These are phyloP conservation scores for Aspergillus texensis DNA, from an alignment of 2,329 filamentous ascomycete species.

Conservation along the genomic window DNA sequence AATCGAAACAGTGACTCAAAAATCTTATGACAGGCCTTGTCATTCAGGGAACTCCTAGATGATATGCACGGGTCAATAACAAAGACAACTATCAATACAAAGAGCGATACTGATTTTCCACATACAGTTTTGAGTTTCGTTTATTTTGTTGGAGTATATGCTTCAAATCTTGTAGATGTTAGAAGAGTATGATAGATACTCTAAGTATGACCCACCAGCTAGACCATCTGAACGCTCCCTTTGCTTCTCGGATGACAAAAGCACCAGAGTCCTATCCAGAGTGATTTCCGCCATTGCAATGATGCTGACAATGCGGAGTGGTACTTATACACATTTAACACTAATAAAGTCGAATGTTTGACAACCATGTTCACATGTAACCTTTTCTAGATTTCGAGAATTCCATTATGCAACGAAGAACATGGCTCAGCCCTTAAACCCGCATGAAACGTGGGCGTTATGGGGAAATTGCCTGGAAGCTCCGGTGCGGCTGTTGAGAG, in stretches of 20 bases:
- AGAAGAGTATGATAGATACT: constrained; percentile 13
- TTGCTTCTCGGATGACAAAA: constrained; percentile 46
- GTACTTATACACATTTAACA: neutral
- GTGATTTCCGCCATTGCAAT: constrained; percentile 43
- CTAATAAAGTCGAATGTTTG: neutral
- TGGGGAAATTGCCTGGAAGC: neutral
- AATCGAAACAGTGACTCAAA: constrained; percentile 79
- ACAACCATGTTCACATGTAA: neutral
- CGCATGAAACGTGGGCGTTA: too few species aligned
- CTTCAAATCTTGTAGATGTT: constrained; percentile 50
- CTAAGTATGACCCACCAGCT: constrained; percentile 39
- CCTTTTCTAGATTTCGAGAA: neutral
- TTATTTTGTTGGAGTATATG: constrained; percentile 59
- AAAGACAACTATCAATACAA: neutral
- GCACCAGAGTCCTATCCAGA: constrained; percentile 44
- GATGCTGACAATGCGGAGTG: neutral
- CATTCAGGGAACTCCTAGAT: constrained; percentile 57
- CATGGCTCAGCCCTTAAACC: neutral
- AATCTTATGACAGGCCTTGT: constrained; percentile 79
- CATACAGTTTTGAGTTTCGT: constrained; percentile 42
- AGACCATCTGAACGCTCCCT: constrained; percentile 55
- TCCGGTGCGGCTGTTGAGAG: neutral
- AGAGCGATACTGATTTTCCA: neutral
- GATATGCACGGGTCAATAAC: constrained; percentile 17
- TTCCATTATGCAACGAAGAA: neutral